Evolutionary conservation across 2,329 filamentous ascomycete species (phyloP).

Genomic region (Nothomitra cinnamomea): DNA sequence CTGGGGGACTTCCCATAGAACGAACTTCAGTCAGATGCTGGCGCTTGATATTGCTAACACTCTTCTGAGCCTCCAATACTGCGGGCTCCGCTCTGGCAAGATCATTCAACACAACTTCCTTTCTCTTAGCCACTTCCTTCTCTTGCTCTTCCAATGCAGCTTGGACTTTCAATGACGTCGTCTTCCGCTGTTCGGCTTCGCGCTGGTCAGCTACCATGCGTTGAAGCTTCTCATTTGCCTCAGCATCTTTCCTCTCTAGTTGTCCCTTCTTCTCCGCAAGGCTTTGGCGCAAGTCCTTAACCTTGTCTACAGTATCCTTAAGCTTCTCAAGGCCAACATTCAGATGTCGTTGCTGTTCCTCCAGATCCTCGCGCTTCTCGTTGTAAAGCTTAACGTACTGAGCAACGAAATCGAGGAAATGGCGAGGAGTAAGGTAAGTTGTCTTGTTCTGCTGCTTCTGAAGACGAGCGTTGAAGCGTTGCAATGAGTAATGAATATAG

Average conservation of each 20-base stretch:
- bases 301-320: slow-evolving; percentile 91
- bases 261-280: slow-evolving; percentile 89
- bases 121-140: slow-evolving; percentile 65
- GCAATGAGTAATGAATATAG: slow-evolving; percentile 90
- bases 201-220: slow-evolving; percentile 93
- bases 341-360: slow-evolving; percentile 95
- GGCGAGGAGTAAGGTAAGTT: slow-evolving; percentile 86
- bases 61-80: slow-evolving; percentile 81
- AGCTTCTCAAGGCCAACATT: slow-evolving; percentile 98
- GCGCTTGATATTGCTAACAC: slow-evolving; percentile 95
- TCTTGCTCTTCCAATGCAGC: slow-evolving; percentile 77
- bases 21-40: slow-evolving; percentile 95
- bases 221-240: slow-evolving; percentile 94
- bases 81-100: slow-evolving; percentile 84
- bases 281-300: slow-evolving; percentile 76
- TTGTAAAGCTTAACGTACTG: slow-evolving; percentile 97
- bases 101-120: slow-evolving; percentile 72
- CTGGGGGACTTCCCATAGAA: slow-evolving; percentile 86
- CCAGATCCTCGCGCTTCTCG: slow-evolving; percentile 93
- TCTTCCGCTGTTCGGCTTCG: slow-evolving; percentile 83
- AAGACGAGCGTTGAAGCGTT: slow-evolving; percentile 73
- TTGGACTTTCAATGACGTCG: slow-evolving; percentile 76
- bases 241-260: slow-evolving; percentile 80
- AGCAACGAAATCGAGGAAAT: slow-evolving; percentile 95
- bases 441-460: slow-evolving; percentile 82